Evolutionary conservation across 495 filamentous ascomycete genomes (phyloP), one percentile per base, ranked within the genome.

Genomic region (Penicillium salamii): DNA sequence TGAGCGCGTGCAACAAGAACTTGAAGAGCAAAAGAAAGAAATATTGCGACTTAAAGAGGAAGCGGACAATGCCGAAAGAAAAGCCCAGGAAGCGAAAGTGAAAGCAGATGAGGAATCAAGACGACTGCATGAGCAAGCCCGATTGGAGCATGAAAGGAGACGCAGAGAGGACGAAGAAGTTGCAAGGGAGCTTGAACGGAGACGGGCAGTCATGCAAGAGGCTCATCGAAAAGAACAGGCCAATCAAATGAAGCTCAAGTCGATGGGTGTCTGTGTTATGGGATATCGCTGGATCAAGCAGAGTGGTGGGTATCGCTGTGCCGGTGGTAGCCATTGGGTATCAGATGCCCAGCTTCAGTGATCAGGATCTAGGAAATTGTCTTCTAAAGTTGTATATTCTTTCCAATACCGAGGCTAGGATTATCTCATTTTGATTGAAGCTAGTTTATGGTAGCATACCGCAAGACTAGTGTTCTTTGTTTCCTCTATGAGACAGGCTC

Each of bases 241-340:
- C 33, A 59, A 52, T 7, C 67, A 79, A 68, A 46, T 53, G 33
- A 81, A 74, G 50, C 54, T 85, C 45, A 50, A 47, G 49, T 35
- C 49, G 12, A 72, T 80, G 70, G 83, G 82, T 0, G 26, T 61
- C 0, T 87, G 82, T 55, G 24, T 34, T 32, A 1, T 12, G 19
- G 53, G 42, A 6, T 55, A 14, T 33, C 34, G 5, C 23, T 50
- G 53, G 42, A 47, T 55, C 20, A 46, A 46, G 24, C 41, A 20
- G 12, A 58, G 58, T 9, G 18, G 36, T 24, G 82, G 82, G 0
- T 85, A 39, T 58, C 52, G 57, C 4, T 86, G 82, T 31, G 42
- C 39, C 19, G 53, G 35, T 17, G 53, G 44, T 11, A 36, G 11
- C 19, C 53, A 55, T 14, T 51, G 41, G 34, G 52, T 46, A 5